These are phyloP conservation scores for Penicillium chermesinum DNA, from an alignment of 495 filamentous ascomycete genomes.

Conservation along the genomic window DNA sequence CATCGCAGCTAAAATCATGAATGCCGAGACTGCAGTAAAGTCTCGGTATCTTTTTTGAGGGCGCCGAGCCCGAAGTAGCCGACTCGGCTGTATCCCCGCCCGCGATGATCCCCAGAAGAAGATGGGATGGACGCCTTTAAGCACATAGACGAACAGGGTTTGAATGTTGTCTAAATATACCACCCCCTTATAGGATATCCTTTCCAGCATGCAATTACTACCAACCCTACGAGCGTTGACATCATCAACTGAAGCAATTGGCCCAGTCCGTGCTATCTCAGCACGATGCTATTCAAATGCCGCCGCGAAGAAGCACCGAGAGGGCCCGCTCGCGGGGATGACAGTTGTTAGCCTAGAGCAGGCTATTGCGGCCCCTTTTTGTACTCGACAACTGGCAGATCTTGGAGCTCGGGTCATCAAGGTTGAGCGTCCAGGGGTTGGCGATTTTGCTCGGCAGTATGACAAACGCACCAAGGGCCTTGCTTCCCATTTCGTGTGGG, in stretches of 20 bases:
- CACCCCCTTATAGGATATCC: too few relatives aligned
- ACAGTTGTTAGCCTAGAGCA: slow-evolving; percentile 50
- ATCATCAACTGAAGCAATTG: not conserved
- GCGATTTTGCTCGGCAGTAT: slow-evolving; percentile 48
- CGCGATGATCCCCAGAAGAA: too few relatives aligned
- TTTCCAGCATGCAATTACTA: not conserved
- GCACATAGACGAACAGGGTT: too few relatives aligned
- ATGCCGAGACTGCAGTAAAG: too few relatives aligned
- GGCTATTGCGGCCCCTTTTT: slow-evolving; percentile 50
- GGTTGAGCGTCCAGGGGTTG: slow-evolving; percentile 43
- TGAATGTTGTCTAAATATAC: too few relatives aligned
- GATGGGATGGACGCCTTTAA: too few relatives aligned
- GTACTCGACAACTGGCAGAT: slow-evolving; percentile 48
- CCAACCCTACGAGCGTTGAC: not conserved
- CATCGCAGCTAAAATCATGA: too few relatives aligned
- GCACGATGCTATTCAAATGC: slow-evolving; percentile 12
- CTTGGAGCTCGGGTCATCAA: slow-evolving; percentile 51
- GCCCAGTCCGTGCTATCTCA: not conserved
- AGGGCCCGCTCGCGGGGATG: slow-evolving; percentile 38
- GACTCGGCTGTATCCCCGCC: not conserved
- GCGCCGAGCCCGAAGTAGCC: not conserved
- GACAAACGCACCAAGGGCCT: slow-evolving; percentile 44
- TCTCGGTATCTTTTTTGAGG: too few relatives aligned
- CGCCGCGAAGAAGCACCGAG: slow-evolving; percentile 6
- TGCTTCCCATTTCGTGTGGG: slow-evolving; percentile 50